These are phyloP conservation scores for Stephanodiscus minutulus DNA, from an alignment of 108 stramenopile species.

Conservation along the genomic window DNA sequence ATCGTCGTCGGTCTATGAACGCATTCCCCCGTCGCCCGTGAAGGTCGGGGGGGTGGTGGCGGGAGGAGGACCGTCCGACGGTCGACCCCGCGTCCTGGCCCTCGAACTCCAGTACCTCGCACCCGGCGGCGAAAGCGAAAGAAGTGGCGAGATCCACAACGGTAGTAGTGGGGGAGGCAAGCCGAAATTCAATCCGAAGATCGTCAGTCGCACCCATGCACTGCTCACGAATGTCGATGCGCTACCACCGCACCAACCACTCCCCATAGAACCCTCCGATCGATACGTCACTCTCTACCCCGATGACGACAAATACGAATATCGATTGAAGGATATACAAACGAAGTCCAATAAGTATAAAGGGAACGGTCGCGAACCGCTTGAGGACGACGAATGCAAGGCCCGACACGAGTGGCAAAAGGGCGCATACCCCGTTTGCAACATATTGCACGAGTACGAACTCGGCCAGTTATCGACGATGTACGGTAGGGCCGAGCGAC, in stretches of 20 bases:
- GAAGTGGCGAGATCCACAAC: neutral
- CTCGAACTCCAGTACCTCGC: neutral
- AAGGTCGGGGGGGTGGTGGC: neutral
- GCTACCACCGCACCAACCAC: conserved; percentile 1
- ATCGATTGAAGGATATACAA: conserved; percentile 11
- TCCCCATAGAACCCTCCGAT: conserved; percentile 17
- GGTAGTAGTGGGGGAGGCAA: neutral
- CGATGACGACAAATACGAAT: conserved; percentile 26
- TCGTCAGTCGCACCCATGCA: neutral
- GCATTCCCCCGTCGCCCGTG: too few species aligned
- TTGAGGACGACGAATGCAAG: conserved; percentile 58
- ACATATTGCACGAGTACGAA: conserved; percentile 70
- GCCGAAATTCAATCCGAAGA: neutral
- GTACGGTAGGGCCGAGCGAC: conserved; percentile 32
- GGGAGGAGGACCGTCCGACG: neutral
- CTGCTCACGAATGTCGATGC: neutral
- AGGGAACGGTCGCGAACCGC: conserved; percentile 32
- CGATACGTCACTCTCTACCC: conserved; percentile 35
- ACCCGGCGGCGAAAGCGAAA: neutral
- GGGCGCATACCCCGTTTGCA: conserved; percentile 68
- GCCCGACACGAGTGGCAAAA: conserved; percentile 70
- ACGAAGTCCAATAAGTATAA: conserved; percentile 40
- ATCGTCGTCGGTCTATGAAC: too few species aligned
- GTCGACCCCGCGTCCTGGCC: neutral
- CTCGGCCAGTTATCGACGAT: conserved; percentile 30